These are phyloP conservation scores for Crithidia fasciculata DNA, from an alignment of 208 protist species.

Conservation along the genomic window DNA sequence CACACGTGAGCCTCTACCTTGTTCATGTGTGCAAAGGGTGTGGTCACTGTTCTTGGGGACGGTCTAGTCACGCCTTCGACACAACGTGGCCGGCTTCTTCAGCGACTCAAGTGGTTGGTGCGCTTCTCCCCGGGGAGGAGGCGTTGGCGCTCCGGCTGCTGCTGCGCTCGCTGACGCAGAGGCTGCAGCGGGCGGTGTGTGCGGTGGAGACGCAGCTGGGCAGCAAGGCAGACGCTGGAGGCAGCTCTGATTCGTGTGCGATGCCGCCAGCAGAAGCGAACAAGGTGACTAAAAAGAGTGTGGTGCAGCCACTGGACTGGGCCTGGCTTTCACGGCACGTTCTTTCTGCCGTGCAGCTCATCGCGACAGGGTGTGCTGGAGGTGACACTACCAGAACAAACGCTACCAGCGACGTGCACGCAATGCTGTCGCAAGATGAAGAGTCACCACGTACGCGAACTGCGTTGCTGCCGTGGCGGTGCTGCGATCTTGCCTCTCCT, in stretches of 20 bases:
- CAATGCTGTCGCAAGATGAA: neutral
- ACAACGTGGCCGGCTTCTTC: neutral
- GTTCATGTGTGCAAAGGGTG: constrained; percentile 21
- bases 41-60: constrained; percentile 24
- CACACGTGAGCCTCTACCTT: neutral
- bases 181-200: constrained; percentile 11
- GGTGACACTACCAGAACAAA: neutral
- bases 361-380: neutral
- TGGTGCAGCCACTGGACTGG: constrained; percentile 21
- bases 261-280: too few relatives aligned
- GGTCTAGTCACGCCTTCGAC: constrained; percentile 26
- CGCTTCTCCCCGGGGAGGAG: constrained; percentile 25
- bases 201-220: neutral
- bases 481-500: constrained; percentile 49
- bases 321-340: constrained; percentile 33
- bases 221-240: neutral
- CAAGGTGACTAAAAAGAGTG: too few relatives aligned
- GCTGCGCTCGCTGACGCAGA: constrained; percentile 19
- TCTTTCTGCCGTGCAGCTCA: constrained; percentile 19
- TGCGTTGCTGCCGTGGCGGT: constrained; percentile 61
- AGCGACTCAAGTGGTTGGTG: neutral
- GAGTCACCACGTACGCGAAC: constrained; percentile 26
- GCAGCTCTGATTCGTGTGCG: too few relatives aligned
- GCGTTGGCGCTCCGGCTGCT: constrained; percentile 34
- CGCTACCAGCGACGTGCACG: neutral